phyloP scores from a whole-genome alignment of 345 rosid species.

The Eucalyptus lansdowneana region DNA sequence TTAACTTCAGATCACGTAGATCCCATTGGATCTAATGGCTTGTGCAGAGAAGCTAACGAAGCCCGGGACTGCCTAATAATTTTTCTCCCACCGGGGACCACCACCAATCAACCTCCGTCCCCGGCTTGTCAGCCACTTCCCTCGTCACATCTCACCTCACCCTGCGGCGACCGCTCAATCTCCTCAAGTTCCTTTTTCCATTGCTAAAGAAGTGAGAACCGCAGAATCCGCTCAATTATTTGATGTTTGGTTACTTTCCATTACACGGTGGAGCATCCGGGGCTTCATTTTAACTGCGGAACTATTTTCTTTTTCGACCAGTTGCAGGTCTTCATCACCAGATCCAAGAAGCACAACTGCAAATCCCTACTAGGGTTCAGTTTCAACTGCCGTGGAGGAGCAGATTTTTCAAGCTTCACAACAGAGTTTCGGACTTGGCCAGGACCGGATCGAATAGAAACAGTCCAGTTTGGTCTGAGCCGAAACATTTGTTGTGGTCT shows the following conservation, averaged over 20 bases:
- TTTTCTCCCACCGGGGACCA: too few species aligned
- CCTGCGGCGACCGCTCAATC: rapidly evolving
- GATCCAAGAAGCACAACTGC: not conserved
- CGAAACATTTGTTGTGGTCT: rapidly evolving
- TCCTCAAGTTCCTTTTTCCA: not conserved
- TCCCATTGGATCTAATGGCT: too few species aligned
- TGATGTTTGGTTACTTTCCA: not conserved
- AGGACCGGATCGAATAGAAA: rapidly evolving
- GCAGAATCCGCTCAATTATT: not conserved
- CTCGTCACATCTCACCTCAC: not conserved
- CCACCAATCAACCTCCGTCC: not conserved
- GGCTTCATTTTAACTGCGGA: not conserved
- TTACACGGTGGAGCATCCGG: not conserved
- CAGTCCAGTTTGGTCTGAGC: rapidly evolving
- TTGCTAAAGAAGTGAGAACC: too few species aligned
- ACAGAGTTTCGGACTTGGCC: not conserved
- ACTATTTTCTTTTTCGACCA: rapidly evolving
- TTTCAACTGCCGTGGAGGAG: not conserved
- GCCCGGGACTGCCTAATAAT: too few species aligned
- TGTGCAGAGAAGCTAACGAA: too few species aligned
- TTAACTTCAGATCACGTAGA: too few species aligned
- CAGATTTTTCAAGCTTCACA: too few species aligned
- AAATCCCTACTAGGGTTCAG: not conserved
- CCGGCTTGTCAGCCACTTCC: too few species aligned
- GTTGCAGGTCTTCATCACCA: rapidly evolving